Evolutionary conservation across 805 yeast species (phyloP).

Genomic region (Hanseniaspora guilliermondii): DNA sequence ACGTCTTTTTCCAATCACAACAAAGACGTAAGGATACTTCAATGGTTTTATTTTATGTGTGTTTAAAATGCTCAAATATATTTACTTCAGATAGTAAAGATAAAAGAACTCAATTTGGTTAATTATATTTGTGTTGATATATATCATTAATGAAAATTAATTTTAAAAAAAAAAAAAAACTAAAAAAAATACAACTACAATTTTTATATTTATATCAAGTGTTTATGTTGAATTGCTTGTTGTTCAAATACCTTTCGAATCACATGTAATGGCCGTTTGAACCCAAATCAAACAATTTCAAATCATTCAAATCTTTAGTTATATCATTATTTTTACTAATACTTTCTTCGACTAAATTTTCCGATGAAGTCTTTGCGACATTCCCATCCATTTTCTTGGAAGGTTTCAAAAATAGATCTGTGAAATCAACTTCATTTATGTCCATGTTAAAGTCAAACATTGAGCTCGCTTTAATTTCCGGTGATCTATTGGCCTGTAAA

Average conservation of each 20-base stretch:
- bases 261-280: background rate
- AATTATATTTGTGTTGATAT: background rate
- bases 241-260: background rate
- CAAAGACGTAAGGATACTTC: constrained; percentile 90
- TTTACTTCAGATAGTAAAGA: constrained; percentile 31
- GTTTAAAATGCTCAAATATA: constrained; percentile 72
- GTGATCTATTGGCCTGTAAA: background rate
- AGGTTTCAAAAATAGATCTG: constrained; percentile 25
- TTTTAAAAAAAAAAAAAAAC: too few relatives aligned
- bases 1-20: constrained; percentile 94
- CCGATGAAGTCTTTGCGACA: background rate
- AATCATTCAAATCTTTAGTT: background rate
- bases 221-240: background rate
- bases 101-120: constrained; percentile 26
- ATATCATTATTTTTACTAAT: background rate
- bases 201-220: background rate
- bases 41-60: constrained; percentile 88
- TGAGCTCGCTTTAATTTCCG: background rate
- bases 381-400: constrained; percentile 14
- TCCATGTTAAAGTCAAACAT: constrained; percentile 3
- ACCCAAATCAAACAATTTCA: background rate
- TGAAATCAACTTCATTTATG: constrained; percentile 27
- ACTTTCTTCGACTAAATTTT: background rate
- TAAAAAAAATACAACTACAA: background rate
- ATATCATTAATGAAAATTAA: background rate